Evolutionary conservation across 2,329 filamentous ascomycete species (phyloP).

Genomic region (Drechslerella stenobrocha): DNA sequence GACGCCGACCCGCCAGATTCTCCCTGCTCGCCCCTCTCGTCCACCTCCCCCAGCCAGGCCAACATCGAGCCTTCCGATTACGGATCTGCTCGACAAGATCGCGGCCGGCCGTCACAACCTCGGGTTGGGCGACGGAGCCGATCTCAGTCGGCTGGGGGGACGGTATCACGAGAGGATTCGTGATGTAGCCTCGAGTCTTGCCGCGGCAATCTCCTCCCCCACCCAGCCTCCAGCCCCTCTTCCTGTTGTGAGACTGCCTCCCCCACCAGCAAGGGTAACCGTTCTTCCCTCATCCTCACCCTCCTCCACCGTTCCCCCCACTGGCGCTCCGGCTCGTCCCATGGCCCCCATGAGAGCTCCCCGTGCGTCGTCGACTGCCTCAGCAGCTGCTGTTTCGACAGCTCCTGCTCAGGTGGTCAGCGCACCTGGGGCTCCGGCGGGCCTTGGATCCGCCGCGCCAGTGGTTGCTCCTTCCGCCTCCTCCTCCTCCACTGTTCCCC

Average conservation of each 20-base stretch:
- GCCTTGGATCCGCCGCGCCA: not conserved
- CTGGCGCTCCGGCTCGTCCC: no score
- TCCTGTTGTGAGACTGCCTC: no score
- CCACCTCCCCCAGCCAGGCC: not conserved
- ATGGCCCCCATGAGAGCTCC: not conserved
- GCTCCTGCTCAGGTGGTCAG: not conserved
- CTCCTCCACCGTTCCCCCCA: no score
- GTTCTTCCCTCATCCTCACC: no score
- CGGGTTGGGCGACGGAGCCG: not conserved
- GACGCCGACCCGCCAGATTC: conserved; percentile 1
- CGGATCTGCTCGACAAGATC: conserved; percentile 9
- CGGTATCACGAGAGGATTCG: not conserved
- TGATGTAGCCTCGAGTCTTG: not conserved
- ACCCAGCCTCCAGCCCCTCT: not conserved
- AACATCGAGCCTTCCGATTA: not conserved
- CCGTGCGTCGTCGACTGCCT: not conserved
- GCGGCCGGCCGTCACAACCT: not conserved
- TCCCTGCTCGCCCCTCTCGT: not conserved
- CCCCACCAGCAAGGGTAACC: no score
- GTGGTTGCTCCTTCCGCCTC: no score
- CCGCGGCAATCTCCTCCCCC: not conserved
- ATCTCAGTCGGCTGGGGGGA: not conserved
- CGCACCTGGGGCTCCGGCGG: not conserved
- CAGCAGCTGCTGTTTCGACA: not conserved
- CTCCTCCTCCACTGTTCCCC: no score